Evolutionary conservation across 225 moss, liverwort and hornwort genomes (phyloP).

Genomic region (Sphagnum contortum): DNA sequence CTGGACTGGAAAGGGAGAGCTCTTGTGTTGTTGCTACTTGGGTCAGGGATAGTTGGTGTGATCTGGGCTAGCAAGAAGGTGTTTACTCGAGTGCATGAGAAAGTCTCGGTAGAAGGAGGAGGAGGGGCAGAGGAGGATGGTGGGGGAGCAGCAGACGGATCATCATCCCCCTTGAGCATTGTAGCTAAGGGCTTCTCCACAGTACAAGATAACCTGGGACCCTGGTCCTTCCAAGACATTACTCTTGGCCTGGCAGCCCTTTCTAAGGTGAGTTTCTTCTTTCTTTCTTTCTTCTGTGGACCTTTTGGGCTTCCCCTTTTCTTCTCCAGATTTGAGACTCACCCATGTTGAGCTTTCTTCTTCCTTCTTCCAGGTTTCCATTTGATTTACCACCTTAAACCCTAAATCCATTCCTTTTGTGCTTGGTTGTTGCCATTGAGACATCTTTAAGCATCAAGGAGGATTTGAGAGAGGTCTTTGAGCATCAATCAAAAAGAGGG

Average conservation of each 20-base stretch:
- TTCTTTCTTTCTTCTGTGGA: no score
- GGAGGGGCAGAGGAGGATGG: slow-evolving; percentile 3
- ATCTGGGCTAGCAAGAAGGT: slow-evolving; percentile 17
- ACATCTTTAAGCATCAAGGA: no score
- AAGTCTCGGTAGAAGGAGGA: neutral
- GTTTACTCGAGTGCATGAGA: slow-evolving; percentile 6
- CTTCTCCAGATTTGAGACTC: no score
- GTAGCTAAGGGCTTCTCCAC: slow-evolving; percentile 45
- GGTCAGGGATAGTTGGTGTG: slow-evolving; percentile 16
- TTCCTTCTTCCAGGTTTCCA: no score
- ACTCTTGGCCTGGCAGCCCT: slow-evolving; percentile 81
- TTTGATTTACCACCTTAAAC: no score
- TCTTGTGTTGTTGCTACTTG: slow-evolving; percentile 16
- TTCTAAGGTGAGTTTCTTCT: slow-evolving; percentile 42
- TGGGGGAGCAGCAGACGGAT: slow-evolving; percentile 6
- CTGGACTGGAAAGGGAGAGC: slow-evolving; percentile 43
- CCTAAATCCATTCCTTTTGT: no score
- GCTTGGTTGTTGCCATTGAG: no score
- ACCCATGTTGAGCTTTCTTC: no score
- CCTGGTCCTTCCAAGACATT: slow-evolving; percentile 81
- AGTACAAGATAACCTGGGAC: slow-evolving; percentile 71
- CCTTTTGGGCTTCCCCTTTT: no score
- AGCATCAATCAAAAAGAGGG: no score
- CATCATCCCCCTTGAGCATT: slow-evolving; percentile 21
- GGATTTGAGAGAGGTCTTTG: no score